Evolutionary conservation across 768 basidiomycete genomes (phyloP).

Genomic region (Kwoniella heveanensis): DNA sequence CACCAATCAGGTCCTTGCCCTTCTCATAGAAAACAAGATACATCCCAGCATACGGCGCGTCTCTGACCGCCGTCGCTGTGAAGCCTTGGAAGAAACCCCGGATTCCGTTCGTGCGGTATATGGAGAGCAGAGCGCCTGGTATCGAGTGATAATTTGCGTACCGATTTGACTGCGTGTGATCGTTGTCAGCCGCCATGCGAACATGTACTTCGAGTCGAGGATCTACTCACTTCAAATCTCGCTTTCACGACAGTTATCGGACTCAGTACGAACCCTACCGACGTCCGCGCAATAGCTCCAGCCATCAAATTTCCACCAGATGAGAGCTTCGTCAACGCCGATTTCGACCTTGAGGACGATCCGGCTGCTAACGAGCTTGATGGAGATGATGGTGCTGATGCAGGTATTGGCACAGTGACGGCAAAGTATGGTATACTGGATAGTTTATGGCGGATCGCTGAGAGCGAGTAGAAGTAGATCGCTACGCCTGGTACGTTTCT

Average conservation of each 20-base stretch:
- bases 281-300: slow-evolving; percentile 77
- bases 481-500: slow-evolving; percentile 94
- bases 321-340: slow-evolving; percentile 60
- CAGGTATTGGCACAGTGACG: slow-evolving; percentile 17
- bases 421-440: slow-evolving; percentile 73
- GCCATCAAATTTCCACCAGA: slow-evolving; percentile 80
- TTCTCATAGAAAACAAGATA: slow-evolving; percentile 87
- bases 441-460: slow-evolving; percentile 75
- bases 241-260: slow-evolving; percentile 91
- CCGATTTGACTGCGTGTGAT: slow-evolving; percentile 34
- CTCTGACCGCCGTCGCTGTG: slow-evolving; percentile 82
- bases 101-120: slow-evolving; percentile 61
- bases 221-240: slow-evolving; percentile 79
- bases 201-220: no score
- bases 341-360: slow-evolving; percentile 12
- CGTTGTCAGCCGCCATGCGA: slow-evolving; percentile 58
- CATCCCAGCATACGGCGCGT: slow-evolving; percentile 90
- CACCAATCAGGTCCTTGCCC: slow-evolving; percentile 74
- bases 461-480: slow-evolving; percentile 83
- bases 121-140: slow-evolving; percentile 42
- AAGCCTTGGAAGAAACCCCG: slow-evolving; percentile 83
- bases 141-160: slow-evolving; percentile 51
- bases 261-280: slow-evolving; percentile 80
- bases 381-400: no score
- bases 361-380: slow-evolving; percentile 8